These are phyloP conservation scores for Diaporthe vaccinii DNA, from an alignment of 2,329 filamentous ascomycete genomes.

Conservation along the genomic window DNA sequence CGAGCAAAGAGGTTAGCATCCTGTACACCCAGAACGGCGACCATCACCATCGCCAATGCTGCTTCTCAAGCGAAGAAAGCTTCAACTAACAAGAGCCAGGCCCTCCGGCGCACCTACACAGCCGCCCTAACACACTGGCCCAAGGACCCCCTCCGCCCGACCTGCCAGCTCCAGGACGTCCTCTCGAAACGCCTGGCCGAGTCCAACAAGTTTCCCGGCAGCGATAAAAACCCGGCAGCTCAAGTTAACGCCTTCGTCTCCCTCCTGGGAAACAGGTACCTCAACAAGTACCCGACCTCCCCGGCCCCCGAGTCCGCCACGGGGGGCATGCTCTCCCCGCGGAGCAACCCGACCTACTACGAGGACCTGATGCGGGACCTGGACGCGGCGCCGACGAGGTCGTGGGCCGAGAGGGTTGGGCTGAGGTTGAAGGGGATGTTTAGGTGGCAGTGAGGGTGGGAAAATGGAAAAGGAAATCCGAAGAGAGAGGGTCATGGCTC, in stretches of 20 bases:
- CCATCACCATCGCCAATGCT: neutral
- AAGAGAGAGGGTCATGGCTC: neutral
- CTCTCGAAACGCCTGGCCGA: slow-evolving; percentile 61
- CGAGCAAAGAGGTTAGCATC: slow-evolving; percentile 35
- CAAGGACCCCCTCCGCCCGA: slow-evolving; percentile 72
- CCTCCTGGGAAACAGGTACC: slow-evolving; percentile 71
- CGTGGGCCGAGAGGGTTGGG: slow-evolving; percentile 64
- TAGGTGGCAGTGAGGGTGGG: slow-evolving; percentile 61
- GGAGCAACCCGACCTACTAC: slow-evolving; percentile 76
- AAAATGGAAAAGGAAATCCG: neutral
- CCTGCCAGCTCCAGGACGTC: slow-evolving; percentile 72
- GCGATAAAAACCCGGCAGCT: slow-evolving; percentile 47
- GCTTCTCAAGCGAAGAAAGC: neutral
- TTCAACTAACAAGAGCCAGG: neutral
- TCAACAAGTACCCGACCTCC: slow-evolving; percentile 58
- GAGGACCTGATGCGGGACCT: slow-evolving; percentile 72
- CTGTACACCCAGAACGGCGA: neutral
- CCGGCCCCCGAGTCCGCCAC: slow-evolving; percentile 50
- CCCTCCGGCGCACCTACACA: slow-evolving; percentile 52
- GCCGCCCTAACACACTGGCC: slow-evolving; percentile 72
- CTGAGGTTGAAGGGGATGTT: slow-evolving; percentile 72
- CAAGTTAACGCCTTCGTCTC: slow-evolving; percentile 73
- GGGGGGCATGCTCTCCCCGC: slow-evolving; percentile 67
- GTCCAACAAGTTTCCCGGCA: slow-evolving; percentile 41
- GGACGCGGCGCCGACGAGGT: slow-evolving; percentile 71